These are phyloP conservation scores for Lunasporangiospora selenospora DNA, from an alignment of 192 early-diverging fungal genomes.

Conservation along the genomic window DNA sequence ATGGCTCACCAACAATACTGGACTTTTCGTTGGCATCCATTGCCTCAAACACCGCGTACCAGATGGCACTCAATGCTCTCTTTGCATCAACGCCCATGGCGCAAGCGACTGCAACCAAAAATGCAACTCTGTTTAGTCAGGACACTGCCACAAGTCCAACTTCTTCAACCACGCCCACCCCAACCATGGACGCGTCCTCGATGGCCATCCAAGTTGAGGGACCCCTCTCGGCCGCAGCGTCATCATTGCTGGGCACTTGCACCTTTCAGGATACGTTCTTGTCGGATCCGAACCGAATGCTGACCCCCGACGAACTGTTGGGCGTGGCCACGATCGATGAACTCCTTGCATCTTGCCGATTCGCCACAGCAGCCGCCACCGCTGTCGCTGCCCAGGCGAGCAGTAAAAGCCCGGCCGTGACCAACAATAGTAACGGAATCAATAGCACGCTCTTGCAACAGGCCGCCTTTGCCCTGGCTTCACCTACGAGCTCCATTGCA, in stretches of 20 bases:
- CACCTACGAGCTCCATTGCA: conserved; percentile 17
- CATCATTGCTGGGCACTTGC: conserved; percentile 5
- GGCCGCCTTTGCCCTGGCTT: no score
- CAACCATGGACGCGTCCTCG: no score
- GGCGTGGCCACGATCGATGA: conserved; percentile 32
- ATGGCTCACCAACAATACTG: no score
- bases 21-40: conserved; percentile 4
- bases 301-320: conserved; percentile 26
- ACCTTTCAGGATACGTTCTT: conserved; percentile 10
- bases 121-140: no score
- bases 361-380: no score
- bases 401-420: no score
- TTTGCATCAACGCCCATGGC: conserved; percentile 13
- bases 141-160: no score
- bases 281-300: conserved; percentile 15
- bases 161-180: no score
- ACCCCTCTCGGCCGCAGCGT: background rate
- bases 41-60: conserved; percentile 27
- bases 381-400: no score
- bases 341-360: conserved; percentile 27
- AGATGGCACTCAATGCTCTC: conserved; percentile 32
- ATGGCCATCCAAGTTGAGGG: no score
- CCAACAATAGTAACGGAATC: background rate
- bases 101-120: no score
- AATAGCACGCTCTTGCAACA: no score